phyloP scores from a whole-genome alignment of 2,329 filamentous ascomycete genomes.

The Rasamsonia emersonii region DNA sequence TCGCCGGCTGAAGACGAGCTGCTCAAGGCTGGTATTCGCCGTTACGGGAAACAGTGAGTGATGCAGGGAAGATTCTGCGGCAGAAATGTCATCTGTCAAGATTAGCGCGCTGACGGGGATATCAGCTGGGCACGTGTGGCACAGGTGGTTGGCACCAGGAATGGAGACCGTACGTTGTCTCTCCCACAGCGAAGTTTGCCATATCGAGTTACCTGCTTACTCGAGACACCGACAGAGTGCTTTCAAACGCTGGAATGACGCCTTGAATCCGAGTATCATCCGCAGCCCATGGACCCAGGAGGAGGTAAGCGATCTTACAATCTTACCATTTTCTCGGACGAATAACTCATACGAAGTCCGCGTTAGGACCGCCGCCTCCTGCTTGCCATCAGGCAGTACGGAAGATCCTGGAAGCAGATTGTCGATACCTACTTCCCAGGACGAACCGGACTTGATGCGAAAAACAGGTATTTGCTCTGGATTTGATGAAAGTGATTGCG shows the following conservation, averaged over 20 bases:
- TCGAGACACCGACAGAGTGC: slow-evolving; percentile 4
- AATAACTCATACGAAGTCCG: background rate
- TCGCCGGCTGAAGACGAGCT: slow-evolving; percentile 8
- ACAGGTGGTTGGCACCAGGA: slow-evolving; percentile 9
- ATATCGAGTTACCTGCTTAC: too few species aligned
- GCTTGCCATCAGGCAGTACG: slow-evolving; percentile 6
- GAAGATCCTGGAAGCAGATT: slow-evolving; percentile 10
- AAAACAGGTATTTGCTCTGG: slow-evolving; percentile 10
- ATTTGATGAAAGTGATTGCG: too few species aligned
- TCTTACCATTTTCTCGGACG: background rate
- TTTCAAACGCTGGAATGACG: slow-evolving; percentile 11
- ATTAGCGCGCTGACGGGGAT: background rate
- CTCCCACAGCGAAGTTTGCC: too few species aligned
- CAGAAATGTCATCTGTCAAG: too few species aligned
- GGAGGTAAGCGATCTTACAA: slow-evolving; percentile 1
- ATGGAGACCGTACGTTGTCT: slow-evolving; percentile 9
- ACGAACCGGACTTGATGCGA: slow-evolving; percentile 8
- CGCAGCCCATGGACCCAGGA: slow-evolving; percentile 10
- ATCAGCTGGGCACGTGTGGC: slow-evolving; percentile 9
- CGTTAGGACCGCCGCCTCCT: slow-evolving; percentile 5
- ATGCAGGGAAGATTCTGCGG: background rate
- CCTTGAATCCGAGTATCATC: slow-evolving; percentile 8
- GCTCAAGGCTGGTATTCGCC: slow-evolving; percentile 8
- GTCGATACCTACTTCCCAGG: slow-evolving; percentile 9
- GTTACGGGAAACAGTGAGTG: slow-evolving; percentile 8